Base-by-base conservation (phyloP, 2,329 filamentous ascomycete species). In the Sporothrix sp. region DNA sequence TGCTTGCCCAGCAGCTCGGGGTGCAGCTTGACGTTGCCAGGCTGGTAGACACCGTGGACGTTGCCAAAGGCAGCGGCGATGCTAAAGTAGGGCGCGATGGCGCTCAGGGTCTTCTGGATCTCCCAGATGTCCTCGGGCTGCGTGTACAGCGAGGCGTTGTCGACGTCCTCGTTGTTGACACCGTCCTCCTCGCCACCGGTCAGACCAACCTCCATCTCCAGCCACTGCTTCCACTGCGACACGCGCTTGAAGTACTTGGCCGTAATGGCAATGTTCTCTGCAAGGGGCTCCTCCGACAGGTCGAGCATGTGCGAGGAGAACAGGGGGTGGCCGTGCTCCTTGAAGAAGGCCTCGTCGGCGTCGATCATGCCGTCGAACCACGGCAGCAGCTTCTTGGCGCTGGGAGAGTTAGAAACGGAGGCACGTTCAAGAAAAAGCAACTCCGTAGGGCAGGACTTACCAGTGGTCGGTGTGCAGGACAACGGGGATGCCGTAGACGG, bases 41-140 rank as follows among this genome's bases (percentile, higher is more conserved):
- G 56, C 36, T 58, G 57, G 83, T 97, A 97, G 63, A 98, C 91
- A 71, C 93, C 93, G 78, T 98, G 93, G 55, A 97, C 93, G 71
- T 98, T 98, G 61, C 93, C 93, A 75, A 98, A 98, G 61, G 89
- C 93, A 65, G 93, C 93, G 60, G 91, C 91, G 63, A 97, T 96
- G 66, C 87, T 94, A 81, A 97, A 98, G 81, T 95, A 95, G 60
- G 87, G 85, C 60, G 85, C 91, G 75, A 97, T 89, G 60, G 85
- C 75, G 58, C 79, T 76, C 60, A 98, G 82, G 52, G 85, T 81
- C 71, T 90, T 82, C 78, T 91, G 86, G 74, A 96, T 95, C 65
- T 84, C 78, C 72, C 87, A 84, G 69, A 96, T 94, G 64, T 96
- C 91, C 76, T 95, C 88, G 60, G 91, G 91, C 74, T 98, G 93